These are phyloP conservation scores for Bipolaris oryzae DNA, from an alignment of 2,329 filamentous ascomycete genomes.

Conservation along the genomic window DNA sequence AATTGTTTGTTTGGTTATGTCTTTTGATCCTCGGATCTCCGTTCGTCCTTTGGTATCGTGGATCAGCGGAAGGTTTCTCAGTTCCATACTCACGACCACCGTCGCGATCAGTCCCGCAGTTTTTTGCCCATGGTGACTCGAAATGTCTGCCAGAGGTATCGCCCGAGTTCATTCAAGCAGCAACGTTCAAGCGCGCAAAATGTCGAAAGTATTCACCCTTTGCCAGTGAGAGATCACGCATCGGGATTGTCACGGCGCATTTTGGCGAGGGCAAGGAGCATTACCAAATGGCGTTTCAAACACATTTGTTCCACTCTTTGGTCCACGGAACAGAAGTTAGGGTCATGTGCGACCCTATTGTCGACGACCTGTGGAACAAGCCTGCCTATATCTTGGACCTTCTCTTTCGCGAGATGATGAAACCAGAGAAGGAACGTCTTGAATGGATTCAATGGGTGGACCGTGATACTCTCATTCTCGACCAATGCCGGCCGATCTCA, in stretches of 20 bases:
- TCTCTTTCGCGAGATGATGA: conserved; percentile 43
- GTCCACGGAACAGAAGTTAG: conserved; percentile 52
- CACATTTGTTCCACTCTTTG: conserved; percentile 40
- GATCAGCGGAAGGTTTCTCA: conserved; percentile 6
- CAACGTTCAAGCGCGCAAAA: conserved; percentile 18
- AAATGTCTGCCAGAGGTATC: conserved; percentile 23
- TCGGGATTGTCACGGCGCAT: conserved; percentile 50
- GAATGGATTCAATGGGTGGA: conserved; percentile 55
- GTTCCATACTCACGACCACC: conserved; percentile 17
- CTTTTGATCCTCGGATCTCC: conserved; percentile 11
- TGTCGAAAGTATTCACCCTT: conserved; percentile 28
- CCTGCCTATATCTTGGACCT: conserved; percentile 52
- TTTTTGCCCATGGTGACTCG: conserved; percentile 21
- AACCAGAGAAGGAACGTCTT: conserved; percentile 47
- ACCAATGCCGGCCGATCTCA: conserved; percentile 50
- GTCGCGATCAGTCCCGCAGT: conserved; percentile 12
- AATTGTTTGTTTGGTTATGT: conserved; percentile 9
- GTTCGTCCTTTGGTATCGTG: conserved; percentile 13
- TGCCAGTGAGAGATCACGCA: conserved; percentile 17
- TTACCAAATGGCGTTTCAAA: conserved; percentile 51
- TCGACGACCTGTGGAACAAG: conserved; percentile 55
- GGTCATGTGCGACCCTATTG: conserved; percentile 50
- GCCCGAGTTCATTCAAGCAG: conserved; percentile 15
- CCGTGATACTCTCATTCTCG: conserved; percentile 53
- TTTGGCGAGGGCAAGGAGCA: conserved; percentile 45